Evolutionary conservation across 2,329 filamentous ascomycete genomes (phyloP), one percentile per base, ranked within the genome.

Genomic region (Ceratocystis harringtonii): DNA sequence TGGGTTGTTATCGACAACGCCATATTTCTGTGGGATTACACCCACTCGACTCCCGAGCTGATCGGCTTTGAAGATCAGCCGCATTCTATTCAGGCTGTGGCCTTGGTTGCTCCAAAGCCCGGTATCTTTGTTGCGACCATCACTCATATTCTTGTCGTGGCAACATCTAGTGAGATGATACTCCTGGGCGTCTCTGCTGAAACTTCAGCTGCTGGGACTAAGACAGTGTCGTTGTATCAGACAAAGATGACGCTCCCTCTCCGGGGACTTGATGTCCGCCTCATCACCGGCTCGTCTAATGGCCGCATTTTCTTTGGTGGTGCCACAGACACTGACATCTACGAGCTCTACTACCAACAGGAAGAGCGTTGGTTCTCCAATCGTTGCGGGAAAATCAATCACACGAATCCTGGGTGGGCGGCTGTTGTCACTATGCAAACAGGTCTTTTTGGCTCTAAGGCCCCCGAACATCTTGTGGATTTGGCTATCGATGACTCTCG

Each of bases 1-100:
- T 99, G 92, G 89, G 89, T 96, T 65, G 85, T 89, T 28, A 94
- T 99, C 73, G 94, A 99, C 77, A 96, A 95, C 76, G 89, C 90
- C 68, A 80, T 99, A 57, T 99, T 96, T 73, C 80, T 99, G 17
- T 99, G 95, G 95, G 92, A 99, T 76, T 99, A 96, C 74, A 96
- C 91, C 5, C 84, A 90, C 73, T 85, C 89, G n/a, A 90, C 92
- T 70, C 90, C 92, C 4, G 89, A 96, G 73, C 80, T 96, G 52
- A 88, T 96, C 69, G 92, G 92, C 19, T 96, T 89, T 72, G 92
- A 97, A 73, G 91, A 96, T 70, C 88, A 92, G 74, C 80, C 85
- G 5, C 86, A 95, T 73, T 90, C 85, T 69, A 97, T 99, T 71
- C 91, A 90, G 52, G 85, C 89, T n/a, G 89, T 99, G 55, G 91